Conservation (phyloP, 306 rosid genomes). For the Parietaria judaica region DNA sequence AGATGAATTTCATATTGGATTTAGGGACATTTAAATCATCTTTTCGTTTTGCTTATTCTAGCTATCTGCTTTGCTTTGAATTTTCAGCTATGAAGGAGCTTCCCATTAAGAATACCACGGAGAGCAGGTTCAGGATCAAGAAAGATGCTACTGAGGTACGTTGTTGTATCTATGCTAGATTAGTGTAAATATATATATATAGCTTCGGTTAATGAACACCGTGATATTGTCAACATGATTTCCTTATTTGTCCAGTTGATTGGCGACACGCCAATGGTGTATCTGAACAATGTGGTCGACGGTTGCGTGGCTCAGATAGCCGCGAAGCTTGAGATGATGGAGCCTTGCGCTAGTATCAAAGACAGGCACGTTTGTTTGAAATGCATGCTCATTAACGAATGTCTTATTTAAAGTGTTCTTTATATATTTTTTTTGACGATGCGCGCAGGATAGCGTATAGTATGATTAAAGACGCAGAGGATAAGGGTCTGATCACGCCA, state of each 20-base stretch:
- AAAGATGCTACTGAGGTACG: constrained; percentile 64
- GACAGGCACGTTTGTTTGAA: constrained; percentile 33
- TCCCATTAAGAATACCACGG: constrained; percentile 30
- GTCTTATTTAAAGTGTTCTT: neutral
- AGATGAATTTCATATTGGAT: too few relatives aligned
- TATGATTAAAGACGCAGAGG: constrained; percentile 87
- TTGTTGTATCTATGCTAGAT: constrained; percentile 11
- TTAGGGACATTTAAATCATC: too few relatives aligned
- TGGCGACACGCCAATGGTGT: constrained; percentile 67
- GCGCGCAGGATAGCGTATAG: constrained; percentile 52
- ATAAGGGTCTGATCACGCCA: constrained; percentile 62
- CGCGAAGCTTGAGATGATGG: constrained; percentile 70
- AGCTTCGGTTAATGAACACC: too few relatives aligned
- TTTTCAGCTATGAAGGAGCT: neutral
- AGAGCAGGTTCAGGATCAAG: constrained; percentile 50
- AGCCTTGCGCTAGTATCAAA: constrained; percentile 69
- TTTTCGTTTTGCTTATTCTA: too few relatives aligned
- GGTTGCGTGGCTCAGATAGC: constrained; percentile 67
- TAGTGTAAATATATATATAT: neutral
- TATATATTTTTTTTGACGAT: neutral
- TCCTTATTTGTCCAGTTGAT: constrained; percentile 36
- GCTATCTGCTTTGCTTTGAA: too few relatives aligned
- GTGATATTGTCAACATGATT: neutral
- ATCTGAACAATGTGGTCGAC: constrained; percentile 58
- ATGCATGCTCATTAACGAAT: neutral